A percentile compares a stretch with the other conserved stretches of the same genome.
Conservation (phyloP, 495 filamentous ascomycete species). For the Clavariopsis aquatica region DNA sequence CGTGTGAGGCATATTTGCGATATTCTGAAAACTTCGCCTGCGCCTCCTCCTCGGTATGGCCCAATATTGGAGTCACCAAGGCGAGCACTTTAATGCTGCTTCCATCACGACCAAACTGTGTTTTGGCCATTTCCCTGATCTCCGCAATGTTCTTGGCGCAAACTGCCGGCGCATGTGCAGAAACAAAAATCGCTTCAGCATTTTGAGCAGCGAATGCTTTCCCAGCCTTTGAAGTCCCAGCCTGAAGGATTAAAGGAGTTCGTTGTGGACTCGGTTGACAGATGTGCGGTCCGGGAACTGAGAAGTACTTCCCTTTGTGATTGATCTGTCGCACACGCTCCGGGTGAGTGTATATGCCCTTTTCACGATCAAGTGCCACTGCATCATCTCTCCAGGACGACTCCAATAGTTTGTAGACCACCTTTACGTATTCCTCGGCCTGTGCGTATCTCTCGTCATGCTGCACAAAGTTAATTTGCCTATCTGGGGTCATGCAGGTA, state of each 20-base stretch:
- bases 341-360: conserved; percentile 63
- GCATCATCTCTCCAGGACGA: conserved; percentile 70
- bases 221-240: conserved; percentile 60
- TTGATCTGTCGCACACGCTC: conserved; percentile 62
- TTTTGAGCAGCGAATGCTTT: conserved; percentile 60
- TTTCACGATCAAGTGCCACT: conserved; percentile 57
- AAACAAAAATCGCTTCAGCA: conserved; percentile 57
- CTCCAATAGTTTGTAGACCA: conserved; percentile 70
- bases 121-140: conserved; percentile 52
- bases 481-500: neutral
- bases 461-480: neutral
- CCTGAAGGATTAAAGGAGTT: conserved; percentile 65
- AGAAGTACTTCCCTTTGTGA: conserved; percentile 66
- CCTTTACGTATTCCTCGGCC: conserved; percentile 68
- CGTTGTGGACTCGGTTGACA: conserved; percentile 63
- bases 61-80: conserved; percentile 54
- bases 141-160: conserved; percentile 46
- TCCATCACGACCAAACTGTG: conserved; percentile 49
- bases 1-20: conserved; percentile 53
- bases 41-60: conserved; percentile 57
- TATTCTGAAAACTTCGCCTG: conserved; percentile 54
- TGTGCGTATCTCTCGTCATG: conserved; percentile 52
- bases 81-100: conserved; percentile 57
- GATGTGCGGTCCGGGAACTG: conserved; percentile 66
- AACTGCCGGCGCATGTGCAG: conserved; percentile 32